Evolutionary conservation across 2,329 filamentous ascomycete species (phyloP).

Genomic region (Mycocentrospora acerina): DNA sequence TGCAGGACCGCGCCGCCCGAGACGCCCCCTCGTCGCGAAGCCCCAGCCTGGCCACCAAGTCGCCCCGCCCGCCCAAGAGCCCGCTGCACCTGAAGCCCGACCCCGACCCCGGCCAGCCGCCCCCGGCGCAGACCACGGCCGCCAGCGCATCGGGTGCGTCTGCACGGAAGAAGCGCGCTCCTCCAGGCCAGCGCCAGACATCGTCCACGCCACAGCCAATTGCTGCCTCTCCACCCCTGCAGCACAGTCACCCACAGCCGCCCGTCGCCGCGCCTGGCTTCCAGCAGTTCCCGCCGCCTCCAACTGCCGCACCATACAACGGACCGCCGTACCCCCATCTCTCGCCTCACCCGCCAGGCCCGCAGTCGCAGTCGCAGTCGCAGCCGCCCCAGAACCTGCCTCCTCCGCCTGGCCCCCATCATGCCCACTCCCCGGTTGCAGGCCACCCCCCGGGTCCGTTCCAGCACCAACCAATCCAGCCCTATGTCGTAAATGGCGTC

Average conservation of each 20-base stretch:
- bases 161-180: constrained; percentile 27
- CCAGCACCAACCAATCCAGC: constrained; percentile 26
- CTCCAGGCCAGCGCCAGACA: constrained; percentile 14
- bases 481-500: constrained; percentile 23
- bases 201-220: constrained; percentile 22
- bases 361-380: constrained; percentile 37
- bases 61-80: constrained; percentile 21
- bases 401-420: constrained; percentile 27
- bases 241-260: constrained; percentile 17
- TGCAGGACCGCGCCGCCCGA: constrained; percentile 28
- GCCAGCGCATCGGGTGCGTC: constrained; percentile 20
- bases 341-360: constrained; percentile 40
- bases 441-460: constrained; percentile 39
- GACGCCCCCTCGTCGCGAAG: constrained; percentile 24
- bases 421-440: constrained; percentile 39
- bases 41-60: constrained; percentile 26
- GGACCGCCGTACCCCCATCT: constrained; percentile 38
- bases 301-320: constrained; percentile 30
- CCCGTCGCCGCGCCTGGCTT: constrained; percentile 18
- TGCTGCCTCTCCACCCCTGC: constrained; percentile 10
- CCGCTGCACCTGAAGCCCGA: no score
- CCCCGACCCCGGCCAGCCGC: no score
- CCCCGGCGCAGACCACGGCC: constrained; percentile 6
- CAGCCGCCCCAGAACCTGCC: constrained; percentile 17
- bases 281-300: constrained; percentile 20